Percentiles rank a stretch among this genome's conserved stretches.
Conservation (phyloP, 2,329 filamentous ascomycete genomes). For the Pseudocercospora eumusae region DNA sequence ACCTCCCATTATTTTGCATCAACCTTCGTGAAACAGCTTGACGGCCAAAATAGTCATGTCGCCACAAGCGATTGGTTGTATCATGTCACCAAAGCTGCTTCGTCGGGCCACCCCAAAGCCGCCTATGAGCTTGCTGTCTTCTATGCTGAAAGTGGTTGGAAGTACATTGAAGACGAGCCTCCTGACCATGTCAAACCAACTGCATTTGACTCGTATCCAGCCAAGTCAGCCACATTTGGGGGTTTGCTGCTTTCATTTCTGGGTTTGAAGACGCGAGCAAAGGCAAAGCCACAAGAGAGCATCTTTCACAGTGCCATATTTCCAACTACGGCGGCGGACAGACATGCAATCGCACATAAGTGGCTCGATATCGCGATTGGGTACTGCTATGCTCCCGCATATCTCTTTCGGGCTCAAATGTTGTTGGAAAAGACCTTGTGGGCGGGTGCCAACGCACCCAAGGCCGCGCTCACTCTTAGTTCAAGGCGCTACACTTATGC, state of each 20-base stretch:
- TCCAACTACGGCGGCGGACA: constrained; percentile 29
- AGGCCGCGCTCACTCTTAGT: constrained; percentile 29
- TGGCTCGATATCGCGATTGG: constrained; percentile 34
- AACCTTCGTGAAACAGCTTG: constrained; percentile 28
- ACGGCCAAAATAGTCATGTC: constrained; percentile 26
- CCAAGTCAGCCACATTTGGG: neutral
- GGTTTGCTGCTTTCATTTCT: constrained; percentile 8
- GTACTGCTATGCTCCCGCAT: constrained; percentile 34
- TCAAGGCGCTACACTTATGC: constrained; percentile 33
- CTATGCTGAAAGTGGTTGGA: constrained; percentile 41
- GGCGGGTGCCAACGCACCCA: constrained; percentile 29
- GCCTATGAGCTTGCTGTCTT: constrained; percentile 44
- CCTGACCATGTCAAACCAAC: constrained; percentile 39
- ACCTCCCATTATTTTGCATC: constrained; percentile 44
- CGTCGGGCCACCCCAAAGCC: constrained; percentile 44
- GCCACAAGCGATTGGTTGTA: constrained; percentile 45
- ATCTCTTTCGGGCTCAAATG: constrained; percentile 32
- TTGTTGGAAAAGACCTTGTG: constrained; percentile 31
- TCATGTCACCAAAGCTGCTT: constrained; percentile 50
- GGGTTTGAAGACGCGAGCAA: constrained; percentile 10
- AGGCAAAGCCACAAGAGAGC: constrained; percentile 21
- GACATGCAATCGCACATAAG: constrained; percentile 31
- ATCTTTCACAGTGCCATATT: constrained; percentile 36
- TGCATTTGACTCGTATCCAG: constrained; percentile 38
- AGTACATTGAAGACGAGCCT: constrained; percentile 40